Evolutionary conservation across 192 early-diverging fungal species (phyloP).

Genomic region (Thoreauomyces humboldtii): DNA sequence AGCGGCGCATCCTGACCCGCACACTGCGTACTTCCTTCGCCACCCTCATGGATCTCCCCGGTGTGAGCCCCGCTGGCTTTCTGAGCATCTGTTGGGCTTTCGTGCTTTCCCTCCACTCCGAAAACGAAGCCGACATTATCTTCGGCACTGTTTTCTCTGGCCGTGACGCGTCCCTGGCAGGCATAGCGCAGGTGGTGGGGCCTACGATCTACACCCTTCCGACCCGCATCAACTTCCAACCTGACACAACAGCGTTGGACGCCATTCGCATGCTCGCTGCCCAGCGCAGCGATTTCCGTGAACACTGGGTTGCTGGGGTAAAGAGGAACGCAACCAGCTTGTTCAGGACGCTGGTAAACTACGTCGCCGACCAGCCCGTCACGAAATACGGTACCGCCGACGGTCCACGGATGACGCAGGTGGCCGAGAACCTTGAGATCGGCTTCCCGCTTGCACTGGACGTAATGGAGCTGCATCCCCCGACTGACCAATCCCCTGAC

Average conservation of each 20-base stretch:
- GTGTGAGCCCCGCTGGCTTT: too few species aligned
- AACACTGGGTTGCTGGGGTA: not conserved
- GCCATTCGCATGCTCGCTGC: not conserved
- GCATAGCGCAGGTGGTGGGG: not conserved
- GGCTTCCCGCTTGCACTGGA: not conserved
- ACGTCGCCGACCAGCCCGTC: not conserved
- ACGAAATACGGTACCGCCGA: not conserved
- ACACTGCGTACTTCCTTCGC: too few species aligned
- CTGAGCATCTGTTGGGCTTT: too few species aligned
- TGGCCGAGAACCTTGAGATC: not conserved
- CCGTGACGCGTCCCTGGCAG: not conserved
- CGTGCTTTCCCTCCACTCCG: too few species aligned
- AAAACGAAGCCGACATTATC: too few species aligned
- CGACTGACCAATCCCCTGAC: not conserved
- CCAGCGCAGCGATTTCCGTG: not conserved
- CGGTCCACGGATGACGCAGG: not conserved
- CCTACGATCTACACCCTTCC: not conserved
- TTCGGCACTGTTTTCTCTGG: not conserved
- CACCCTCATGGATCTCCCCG: too few species aligned
- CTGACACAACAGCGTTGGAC: not conserved
- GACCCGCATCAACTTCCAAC: not conserved
- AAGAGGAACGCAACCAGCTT: not conserved
- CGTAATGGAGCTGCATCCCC: not conserved
- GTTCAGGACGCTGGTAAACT: not conserved
- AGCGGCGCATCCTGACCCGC: too few species aligned